A percentile compares a stretch with the other conserved stretches of the same genome.
Evolutionary conservation across 495 filamentous ascomycete genomes (phyloP).

Genomic region (Trichodelitschia bisporula): DNA sequence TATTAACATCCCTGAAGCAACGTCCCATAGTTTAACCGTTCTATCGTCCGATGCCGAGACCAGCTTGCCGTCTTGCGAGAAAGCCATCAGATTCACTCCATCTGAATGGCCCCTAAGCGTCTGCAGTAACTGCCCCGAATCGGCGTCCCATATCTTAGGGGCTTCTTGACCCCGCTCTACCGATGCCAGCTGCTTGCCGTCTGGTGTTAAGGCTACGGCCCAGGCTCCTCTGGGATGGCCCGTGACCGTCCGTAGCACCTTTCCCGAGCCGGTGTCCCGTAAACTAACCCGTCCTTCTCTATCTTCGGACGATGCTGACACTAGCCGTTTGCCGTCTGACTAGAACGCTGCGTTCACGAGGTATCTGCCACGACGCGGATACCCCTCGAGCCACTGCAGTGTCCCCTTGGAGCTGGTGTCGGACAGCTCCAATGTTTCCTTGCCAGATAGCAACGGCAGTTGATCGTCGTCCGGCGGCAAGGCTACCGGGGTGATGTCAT

Average conservation of each 20-base stretch:
- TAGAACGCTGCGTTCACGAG: too few relatives aligned
- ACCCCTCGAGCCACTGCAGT: too few relatives aligned
- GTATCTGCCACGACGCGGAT: too few relatives aligned
- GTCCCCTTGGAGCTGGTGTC: too few relatives aligned
- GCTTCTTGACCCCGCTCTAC: too few relatives aligned
- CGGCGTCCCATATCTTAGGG: constrained; percentile 7
- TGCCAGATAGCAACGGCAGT: too few relatives aligned
- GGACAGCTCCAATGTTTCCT: too few relatives aligned
- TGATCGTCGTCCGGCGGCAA: too few relatives aligned
- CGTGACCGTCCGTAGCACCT: not conserved
- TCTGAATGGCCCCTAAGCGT: constrained; percentile 3
- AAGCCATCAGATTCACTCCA: constrained; percentile 1
- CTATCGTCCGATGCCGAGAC: constrained; percentile 4
- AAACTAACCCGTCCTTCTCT: not conserved
- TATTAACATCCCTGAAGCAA: too few relatives aligned
- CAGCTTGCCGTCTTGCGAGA: constrained; percentile 4
- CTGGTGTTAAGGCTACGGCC: not conserved
- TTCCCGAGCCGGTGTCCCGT: not conserved
- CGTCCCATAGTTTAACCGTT: constrained; percentile 4
- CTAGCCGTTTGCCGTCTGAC: too few relatives aligned
- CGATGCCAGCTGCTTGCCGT: not conserved
- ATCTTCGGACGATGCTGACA: too few relatives aligned
- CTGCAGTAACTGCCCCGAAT: constrained; percentile 1
- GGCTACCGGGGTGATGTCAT: too few relatives aligned
- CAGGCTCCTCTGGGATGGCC: not conserved